Evolutionary conservation across 2,329 filamentous ascomycete species (phyloP), one percentile per base, ranked within the genome.

Genomic region (Pseudocercospora ulei): DNA sequence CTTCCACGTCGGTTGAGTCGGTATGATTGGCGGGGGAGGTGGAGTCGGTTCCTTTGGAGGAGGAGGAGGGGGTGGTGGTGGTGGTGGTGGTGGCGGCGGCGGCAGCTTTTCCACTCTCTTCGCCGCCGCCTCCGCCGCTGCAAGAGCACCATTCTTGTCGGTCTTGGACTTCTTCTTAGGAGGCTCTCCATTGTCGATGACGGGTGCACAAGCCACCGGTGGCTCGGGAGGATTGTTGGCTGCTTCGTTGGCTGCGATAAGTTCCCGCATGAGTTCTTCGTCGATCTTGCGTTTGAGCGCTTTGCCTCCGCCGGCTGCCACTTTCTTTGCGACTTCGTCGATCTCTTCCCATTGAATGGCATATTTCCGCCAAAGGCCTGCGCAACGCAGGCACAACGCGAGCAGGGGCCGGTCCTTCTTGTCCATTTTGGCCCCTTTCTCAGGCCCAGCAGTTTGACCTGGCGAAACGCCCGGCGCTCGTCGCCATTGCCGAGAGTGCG

Each of bases 261-360:
- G 65, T 61, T 88, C 83, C 52, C 81, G 81, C 38, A 87, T 67
- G n/a, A 95, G 68, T 57, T 96, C 90, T 59, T 96, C 88, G 49
- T 98, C 90, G 41, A 93, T 79, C 57, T 82, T 83, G 42, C 83
- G 77, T 65, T 90, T 92, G 76, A 80, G 87, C 3, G 82, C 80
- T 51, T 84, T 80, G 29, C 82, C 82, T 28, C 87, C 84, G 27
- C 85, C 83, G 48, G 81, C 76, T 1, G 79, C 75, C 26, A 92
- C 78, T 65, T 94, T 93, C 65, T 87, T 93, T 24, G 80, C 76
- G 23, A 94, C 75, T 54, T 96, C 88, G 26, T 96, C 90, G 8
- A 86, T 73, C 50, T 93, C 84, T 61, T 96, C 90, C 78, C 85
- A 98, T 50, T 92, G 84, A 46, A 98, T 85, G 9, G 81, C 88